Evolutionary conservation across 2,329 filamentous ascomycete genomes (phyloP), one percentile per base, ranked within the genome.

Genomic region (Xylariaceae sp.): DNA sequence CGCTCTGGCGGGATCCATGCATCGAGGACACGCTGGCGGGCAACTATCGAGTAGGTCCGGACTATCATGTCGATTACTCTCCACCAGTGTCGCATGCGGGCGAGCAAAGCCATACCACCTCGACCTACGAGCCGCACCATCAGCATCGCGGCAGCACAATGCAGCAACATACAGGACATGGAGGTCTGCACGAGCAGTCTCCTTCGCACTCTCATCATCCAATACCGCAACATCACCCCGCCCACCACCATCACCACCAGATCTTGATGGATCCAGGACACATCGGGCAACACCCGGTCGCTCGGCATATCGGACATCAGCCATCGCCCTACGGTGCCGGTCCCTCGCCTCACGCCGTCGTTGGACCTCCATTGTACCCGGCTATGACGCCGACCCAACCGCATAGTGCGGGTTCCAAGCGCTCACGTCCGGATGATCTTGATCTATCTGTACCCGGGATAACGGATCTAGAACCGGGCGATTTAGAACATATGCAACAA

Each of bases 1-100:
- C 76, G 82, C 82, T 86, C 83, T 86, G 82, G 83, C 81, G 80
- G 80, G 77, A 80, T 80, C 80, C 77, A 85, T 85, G 81, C 70
- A 78, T 79, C 70, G 78, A 74, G 75, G 79, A 72, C 78, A 85
- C 79, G 74, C 80, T 86, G 80, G 82, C 81, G 76, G 77, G 80
- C 76, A 81, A 83, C 70, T 88, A 87, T 75, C 80, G 82, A 77
- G 75, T 80, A 71, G 77, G 76, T 64, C 66, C 72, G 67, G 80
- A 83, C 74, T 85, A 85, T 76, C 79, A 84, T 79, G 82, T 86
- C 77, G 80, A 85, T 67, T 87, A 86, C 73, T 76, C 82, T 71
- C 73, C 80, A 66, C 83, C 85, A 72, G 79, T 76, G 64, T 75
- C 76, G 69, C 78, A 83, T 73, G 70, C 80, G 71, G 76, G 75